Conservation (phyloP, 257 asterid genomes). For the Ilex asprella region DNA sequence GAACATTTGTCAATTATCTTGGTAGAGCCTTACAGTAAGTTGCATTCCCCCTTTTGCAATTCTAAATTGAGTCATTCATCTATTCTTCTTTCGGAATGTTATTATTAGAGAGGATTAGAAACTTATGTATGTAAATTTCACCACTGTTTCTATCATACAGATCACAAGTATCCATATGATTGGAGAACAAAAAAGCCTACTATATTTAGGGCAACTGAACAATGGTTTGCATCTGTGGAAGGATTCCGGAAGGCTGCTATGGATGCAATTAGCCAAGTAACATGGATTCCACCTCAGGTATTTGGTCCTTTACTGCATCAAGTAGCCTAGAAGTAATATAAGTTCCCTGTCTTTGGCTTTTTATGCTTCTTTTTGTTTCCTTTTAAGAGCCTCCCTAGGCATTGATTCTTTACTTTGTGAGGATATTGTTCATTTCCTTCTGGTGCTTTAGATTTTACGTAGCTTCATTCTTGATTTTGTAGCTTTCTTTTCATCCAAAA, state of each 20-base stretch:
- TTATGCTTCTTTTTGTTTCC: too few relatives aligned
- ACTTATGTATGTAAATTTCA: constrained; percentile 15
- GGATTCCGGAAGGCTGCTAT: constrained; percentile 90
- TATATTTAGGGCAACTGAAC: constrained; percentile 97
- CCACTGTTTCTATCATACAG: constrained; percentile 28
- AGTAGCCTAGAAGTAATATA: too few relatives aligned
- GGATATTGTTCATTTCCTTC: too few relatives aligned
- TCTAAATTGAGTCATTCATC: constrained; percentile 1
- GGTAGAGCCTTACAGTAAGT: constrained; percentile 97
- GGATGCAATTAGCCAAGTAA: constrained; percentile 75
- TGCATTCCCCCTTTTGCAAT: constrained; percentile 10
- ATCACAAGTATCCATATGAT: constrained; percentile 98
- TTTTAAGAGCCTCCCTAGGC: too few relatives aligned
- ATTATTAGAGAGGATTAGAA: constrained; percentile 1
- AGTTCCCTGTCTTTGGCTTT: too few relatives aligned
- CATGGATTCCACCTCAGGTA: constrained; percentile 92
- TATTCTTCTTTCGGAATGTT: constrained; percentile 7
- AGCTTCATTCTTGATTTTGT: neutral
- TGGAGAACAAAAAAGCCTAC: constrained; percentile 99
- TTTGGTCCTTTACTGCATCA: constrained; percentile 2
- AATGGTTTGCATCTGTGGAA: constrained; percentile 99
- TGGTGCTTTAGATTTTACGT: neutral
- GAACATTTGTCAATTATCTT: constrained; percentile 60
- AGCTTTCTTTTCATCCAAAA: neutral
- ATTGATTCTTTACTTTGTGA: too few relatives aligned